Base-by-base conservation (phyloP, 2,329 filamentous ascomycete species). In the Fusarium sp. region DNA sequence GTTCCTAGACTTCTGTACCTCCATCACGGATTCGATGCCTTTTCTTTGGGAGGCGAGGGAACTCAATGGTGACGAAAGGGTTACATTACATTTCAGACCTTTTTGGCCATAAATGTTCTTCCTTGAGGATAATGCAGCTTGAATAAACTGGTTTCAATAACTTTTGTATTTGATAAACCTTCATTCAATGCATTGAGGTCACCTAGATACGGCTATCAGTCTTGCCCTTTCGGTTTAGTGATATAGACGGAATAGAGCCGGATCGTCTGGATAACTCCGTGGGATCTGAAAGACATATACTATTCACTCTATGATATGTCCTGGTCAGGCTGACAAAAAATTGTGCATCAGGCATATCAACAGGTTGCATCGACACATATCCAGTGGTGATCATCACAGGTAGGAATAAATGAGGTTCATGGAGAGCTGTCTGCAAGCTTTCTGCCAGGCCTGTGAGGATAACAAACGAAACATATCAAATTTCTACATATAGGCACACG, bases 401-500 rank as follows among this genome's bases (percentile, higher is more conserved):
- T n/a, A 45, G 44, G 26, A 26, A 15, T 36, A 24, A 22, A 30
- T 30, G 42, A 26, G 28, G n/a, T 38, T n/a, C 35, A n/a, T n/a
- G 24, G 24, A 50, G 28, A 42, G 54, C 36, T 16, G 20, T 39
- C 38, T 50, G 44, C 36, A 38, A 20, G 20, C 28, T 26, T 30
- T 36, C 31, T 56, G n/a, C 48, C 15, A 22, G 26, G 38, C 18
- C 13, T 15, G 45, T 35, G 24, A 22, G n/a, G 44, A 44, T 48
- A 45, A 61, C 53, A 65, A 69, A 65, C 47, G 56, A 66, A 61
- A 60, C 56, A 48, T 59, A 66, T 57, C 62, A 68, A 54, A 61
- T 65, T 39, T 72, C 76, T 78, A 78, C 72, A 74, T 78, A 78
- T 73, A 77, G 69, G 60, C 65, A 55, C 38, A 55, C 57, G 66